Base-by-base conservation (phyloP, 2,329 filamentous ascomycete species). In the Colletotrichum lini region DNA sequence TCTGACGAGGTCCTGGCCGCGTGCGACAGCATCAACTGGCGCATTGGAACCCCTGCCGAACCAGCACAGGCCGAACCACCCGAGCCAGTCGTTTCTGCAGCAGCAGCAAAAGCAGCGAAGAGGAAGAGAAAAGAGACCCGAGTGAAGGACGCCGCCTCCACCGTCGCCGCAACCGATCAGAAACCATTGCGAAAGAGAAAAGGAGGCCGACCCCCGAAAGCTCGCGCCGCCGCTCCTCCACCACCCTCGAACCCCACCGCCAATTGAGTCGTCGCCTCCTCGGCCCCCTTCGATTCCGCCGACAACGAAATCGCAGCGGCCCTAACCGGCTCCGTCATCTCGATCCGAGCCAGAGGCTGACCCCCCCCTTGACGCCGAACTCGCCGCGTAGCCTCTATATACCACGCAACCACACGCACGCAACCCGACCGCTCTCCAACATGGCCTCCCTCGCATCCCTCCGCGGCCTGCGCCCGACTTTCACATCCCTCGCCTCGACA, bases 381-480 rank as follows among this genome's bases (percentile, higher is more conserved):
- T 13, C 52, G 8, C 50, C 40, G 16, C 70, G n/a, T 16, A n/a
- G 5, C 16, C 59, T 16, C 38, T 26, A 42, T 15, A 50, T 13
- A 44, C 26, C 12, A 8, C 30, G 15, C 65, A 56, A 61, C n/a
- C 7, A 23, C 5, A 38, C 8, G 9, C 16, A 6, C 18, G n/a
- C 8, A 47, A 9, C 21, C n/a, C 47, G 12, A 23, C n/a, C 8
- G 13, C 9, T 16, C 12, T 30, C 52, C 53, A 45, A 65, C 42
- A 71, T 69, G 60, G 49, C 58, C 21, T 38, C 49, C 38, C 63
- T 67, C 45, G 65, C 58, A 30, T 77, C 79, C 47, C 73, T 82
- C 49, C 67, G 76, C 67, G 77, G 78, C 73, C 75, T 82, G 58
- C 75, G 82, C 52, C 68, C 76, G 74, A 74, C 77, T 68, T 75